Percentiles rank a stretch among this genome's conserved stretches.
Evolutionary conservation across 805 yeast genomes (phyloP).

Genomic region (Starmerella potacharoeniae): DNA sequence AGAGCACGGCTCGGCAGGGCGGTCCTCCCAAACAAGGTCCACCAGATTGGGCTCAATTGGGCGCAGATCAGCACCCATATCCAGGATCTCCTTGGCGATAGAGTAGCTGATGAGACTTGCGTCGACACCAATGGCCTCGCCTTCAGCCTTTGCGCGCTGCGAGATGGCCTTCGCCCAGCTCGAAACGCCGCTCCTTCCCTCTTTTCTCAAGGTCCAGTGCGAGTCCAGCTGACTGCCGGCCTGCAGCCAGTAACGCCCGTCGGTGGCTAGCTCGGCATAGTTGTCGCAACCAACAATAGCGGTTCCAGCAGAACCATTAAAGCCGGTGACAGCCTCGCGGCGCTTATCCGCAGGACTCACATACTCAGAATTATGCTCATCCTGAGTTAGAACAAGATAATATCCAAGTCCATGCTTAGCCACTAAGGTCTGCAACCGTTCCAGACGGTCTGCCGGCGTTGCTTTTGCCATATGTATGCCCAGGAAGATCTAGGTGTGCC

Average conservation of each 20-base stretch:
- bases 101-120: conserved; percentile 53
- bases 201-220: conserved; percentile 72
- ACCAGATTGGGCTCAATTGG: conserved; percentile 55
- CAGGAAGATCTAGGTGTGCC: background rate
- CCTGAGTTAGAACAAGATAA: conserved; percentile 76
- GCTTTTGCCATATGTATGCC: background rate
- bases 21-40: conserved; percentile 55
- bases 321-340: conserved; percentile 68
- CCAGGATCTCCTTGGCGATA: conserved; percentile 23
- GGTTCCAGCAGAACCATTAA: conserved; percentile 87
- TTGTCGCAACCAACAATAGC: conserved; percentile 59
- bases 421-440: conserved; percentile 34
- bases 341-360: conserved; percentile 73
- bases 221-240: conserved; percentile 71
- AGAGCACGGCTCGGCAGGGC: conserved; percentile 1
- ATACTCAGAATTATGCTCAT: conserved; percentile 88
- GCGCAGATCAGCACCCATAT: conserved; percentile 34
- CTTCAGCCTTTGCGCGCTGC: conserved; percentile 39
- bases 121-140: conserved; percentile 65
- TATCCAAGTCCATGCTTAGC: conserved; percentile 50
- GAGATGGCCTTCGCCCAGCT: conserved; percentile 76
- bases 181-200: conserved; percentile 57
- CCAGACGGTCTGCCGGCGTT: conserved; percentile 1
- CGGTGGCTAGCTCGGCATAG: conserved; percentile 76
- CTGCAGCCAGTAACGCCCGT: conserved; percentile 89